Evolutionary conservation across 352 stramenopile species (phyloP).

Genomic region (Phytophthora idaei): DNA sequence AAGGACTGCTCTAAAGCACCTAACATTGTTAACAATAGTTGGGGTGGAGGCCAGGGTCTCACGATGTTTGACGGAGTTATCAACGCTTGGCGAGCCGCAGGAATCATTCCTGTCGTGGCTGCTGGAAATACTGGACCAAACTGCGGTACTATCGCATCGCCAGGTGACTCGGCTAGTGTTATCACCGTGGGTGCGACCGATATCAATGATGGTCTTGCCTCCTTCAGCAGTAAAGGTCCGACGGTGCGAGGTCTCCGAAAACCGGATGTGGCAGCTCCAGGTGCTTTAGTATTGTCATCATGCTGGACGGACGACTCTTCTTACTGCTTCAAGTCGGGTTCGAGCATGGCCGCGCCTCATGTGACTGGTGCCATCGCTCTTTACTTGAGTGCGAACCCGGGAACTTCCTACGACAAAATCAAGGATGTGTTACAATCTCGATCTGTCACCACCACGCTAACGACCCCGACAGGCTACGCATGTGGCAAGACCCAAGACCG

Average conservation of each 20-base stretch:
- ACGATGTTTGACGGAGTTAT: conserved; percentile 53
- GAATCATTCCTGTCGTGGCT: conserved; percentile 67
- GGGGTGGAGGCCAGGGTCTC: conserved; percentile 56
- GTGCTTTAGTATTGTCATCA: conserved; percentile 49
- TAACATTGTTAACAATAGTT: conserved; percentile 74
- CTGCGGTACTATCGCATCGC: conserved; percentile 56
- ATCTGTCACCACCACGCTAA: conserved; percentile 35
- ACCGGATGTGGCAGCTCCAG: conserved; percentile 60
- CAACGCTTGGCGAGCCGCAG: conserved; percentile 45
- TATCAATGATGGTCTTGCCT: conserved; percentile 44
- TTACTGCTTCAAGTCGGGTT: conserved; percentile 68
- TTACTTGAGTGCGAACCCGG: conserved; percentile 48
- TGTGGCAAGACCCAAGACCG: conserved; percentile 47
- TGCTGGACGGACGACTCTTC: conserved; percentile 51
- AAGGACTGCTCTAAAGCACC: conserved; percentile 63
- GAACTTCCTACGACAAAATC: conserved; percentile 47
- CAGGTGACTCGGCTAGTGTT: conserved; percentile 59
- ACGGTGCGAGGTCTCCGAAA: conserved; percentile 51
- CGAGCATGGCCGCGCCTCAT: conserved; percentile 71
- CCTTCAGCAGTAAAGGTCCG: conserved; percentile 63
- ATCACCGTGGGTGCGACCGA: conserved; percentile 71
- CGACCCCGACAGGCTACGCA: conserved; percentile 36
- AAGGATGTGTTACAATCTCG: conserved; percentile 41
- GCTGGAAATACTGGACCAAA: conserved; percentile 58
- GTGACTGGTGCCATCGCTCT: conserved; percentile 62